These are phyloP conservation scores for Aspergillus fructus DNA, from an alignment of 2,329 filamentous ascomycete species.

Conservation along the genomic window DNA sequence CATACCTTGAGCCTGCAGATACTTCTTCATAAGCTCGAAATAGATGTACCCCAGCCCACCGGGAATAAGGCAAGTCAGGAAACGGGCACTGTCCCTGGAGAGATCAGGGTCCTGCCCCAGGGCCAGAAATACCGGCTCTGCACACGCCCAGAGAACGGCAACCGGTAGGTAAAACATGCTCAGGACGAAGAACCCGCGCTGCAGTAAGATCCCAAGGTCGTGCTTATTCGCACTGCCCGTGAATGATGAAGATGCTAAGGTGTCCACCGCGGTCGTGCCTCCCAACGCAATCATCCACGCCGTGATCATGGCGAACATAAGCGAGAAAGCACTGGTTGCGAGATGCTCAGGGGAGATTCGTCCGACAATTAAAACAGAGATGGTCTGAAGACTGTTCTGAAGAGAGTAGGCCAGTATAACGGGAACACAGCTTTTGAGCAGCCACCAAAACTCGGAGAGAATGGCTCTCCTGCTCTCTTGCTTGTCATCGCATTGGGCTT, in stretches of 20 bases:
- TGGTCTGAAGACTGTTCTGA: slow-evolving; percentile 80
- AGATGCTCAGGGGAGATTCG: slow-evolving; percentile 76
- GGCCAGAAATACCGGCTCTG: slow-evolving; percentile 69
- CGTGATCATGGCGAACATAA: slow-evolving; percentile 91
- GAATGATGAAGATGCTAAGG: slow-evolving; percentile 77
- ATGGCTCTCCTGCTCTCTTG: neutral
- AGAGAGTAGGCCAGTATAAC: slow-evolving; percentile 83
- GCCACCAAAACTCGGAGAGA: slow-evolving; percentile 62
- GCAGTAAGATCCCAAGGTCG: slow-evolving; percentile 74
- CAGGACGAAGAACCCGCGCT: slow-evolving; percentile 72
- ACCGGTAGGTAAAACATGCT: slow-evolving; percentile 71
- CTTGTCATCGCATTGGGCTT: slow-evolving; percentile 39
- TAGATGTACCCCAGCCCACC: slow-evolving; percentile 84
- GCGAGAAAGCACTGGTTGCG: slow-evolving; percentile 79
- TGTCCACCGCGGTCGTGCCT: slow-evolving; percentile 83
- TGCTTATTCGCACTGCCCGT: slow-evolving; percentile 77
- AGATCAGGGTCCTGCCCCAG: slow-evolving; percentile 79
- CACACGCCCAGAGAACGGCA: slow-evolving; percentile 70
- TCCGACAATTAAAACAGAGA: slow-evolving; percentile 79
- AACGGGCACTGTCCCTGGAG: slow-evolving; percentile 69
- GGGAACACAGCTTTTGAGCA: slow-evolving; percentile 69
- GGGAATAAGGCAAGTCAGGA: slow-evolving; percentile 71
- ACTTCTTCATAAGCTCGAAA: slow-evolving; percentile 74
- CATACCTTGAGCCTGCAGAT: slow-evolving; percentile 57
- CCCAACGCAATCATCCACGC: slow-evolving; percentile 85